Base-by-base conservation (phyloP, 202 grass and related monocot species). In the Carex arenaria region DNA sequence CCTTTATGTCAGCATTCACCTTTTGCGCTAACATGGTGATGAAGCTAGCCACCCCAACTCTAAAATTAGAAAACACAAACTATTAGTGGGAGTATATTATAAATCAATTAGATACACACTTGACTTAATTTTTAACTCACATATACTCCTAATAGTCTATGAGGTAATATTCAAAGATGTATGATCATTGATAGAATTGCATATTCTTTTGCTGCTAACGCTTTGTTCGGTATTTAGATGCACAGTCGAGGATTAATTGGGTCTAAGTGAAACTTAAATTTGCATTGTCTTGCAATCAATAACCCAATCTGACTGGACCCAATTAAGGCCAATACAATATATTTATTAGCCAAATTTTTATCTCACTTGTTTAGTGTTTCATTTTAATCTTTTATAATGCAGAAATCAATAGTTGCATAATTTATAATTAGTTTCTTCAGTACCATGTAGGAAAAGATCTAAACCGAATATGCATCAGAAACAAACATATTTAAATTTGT, bases 11-110 rank as follows among this genome's bases (percentile, higher is more conserved):
- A 45, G 86, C 17, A 68, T 84, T 91, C 49, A 93, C 90, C 51
- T 95, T 93, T 85, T 98, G 90, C 56, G 92, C 92, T 83, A 98
- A 87, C 80, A 98, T 87, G 79, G 87, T 94, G 80, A 98, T 91
- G 67, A 95, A 98, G 82, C 78, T 98, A 79, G 95, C 95, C 88
- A 98, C 90, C 72, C 95, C 95, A 47, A 98, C 90, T 80, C 95
- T 98, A 88, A 78, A 95, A 89, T 83, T 6, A 10, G 73, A n/a
- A 76, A 77, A 34, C 1, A 12, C 9, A 55, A 76, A 28, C 56
- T 75, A 36, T 57, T 36, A 59, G 49, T 17, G 3, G 34, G 14
- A 10, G 15, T 19, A 57, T 55, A 34, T 75, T 73, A 73, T 71
- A 51, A 57, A 36, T 57, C 3, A 30, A 77, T 4, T 56, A 77